Evolutionary conservation across 1,139 yeast species (phyloP).

Genomic region (Magnusiomyces magnusii): DNA sequence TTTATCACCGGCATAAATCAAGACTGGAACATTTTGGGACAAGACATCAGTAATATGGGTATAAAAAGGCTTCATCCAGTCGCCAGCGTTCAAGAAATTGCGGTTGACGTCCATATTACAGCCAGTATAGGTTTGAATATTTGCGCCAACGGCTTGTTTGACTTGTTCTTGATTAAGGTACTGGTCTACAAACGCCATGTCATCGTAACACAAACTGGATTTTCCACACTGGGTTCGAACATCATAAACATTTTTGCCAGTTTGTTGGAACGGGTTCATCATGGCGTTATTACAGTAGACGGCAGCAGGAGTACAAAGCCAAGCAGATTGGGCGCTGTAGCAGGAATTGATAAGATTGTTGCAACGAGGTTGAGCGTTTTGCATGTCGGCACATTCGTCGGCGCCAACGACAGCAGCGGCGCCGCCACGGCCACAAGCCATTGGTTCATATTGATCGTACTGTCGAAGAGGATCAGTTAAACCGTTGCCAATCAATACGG

Average conservation of each 20-base stretch:
- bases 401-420: constrained; percentile 56
- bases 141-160: constrained; percentile 52
- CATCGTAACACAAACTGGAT: constrained; percentile 50
- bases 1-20: constrained; percentile 83
- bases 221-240: constrained; percentile 53
- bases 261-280: constrained; percentile 46
- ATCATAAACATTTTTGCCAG: constrained; percentile 65
- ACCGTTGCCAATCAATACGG: constrained; percentile 78
- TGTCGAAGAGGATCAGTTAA: constrained; percentile 70
- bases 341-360: constrained; percentile 46
- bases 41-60: constrained; percentile 50
- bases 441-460: constrained; percentile 61
- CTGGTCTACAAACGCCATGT: constrained; percentile 46
- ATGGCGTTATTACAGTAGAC: constrained; percentile 64
- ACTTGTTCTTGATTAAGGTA: constrained; percentile 56
- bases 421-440: constrained; percentile 84
- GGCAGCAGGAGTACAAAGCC: constrained; percentile 52
- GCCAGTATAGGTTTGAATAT: constrained; percentile 50
- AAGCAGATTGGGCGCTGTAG: constrained; percentile 46
- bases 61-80: constrained; percentile 59
- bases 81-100: constrained; percentile 52
- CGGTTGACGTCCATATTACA: constrained; percentile 52
- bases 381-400: constrained; percentile 53
- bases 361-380: constrained; percentile 50
- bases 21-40: constrained; percentile 58